Percentiles rank a stretch among this genome's conserved stretches.
Evolutionary conservation across 1,284 basidiomycete species (phyloP).

Genomic region (Ceratorhiza oryzae-sativae): DNA sequence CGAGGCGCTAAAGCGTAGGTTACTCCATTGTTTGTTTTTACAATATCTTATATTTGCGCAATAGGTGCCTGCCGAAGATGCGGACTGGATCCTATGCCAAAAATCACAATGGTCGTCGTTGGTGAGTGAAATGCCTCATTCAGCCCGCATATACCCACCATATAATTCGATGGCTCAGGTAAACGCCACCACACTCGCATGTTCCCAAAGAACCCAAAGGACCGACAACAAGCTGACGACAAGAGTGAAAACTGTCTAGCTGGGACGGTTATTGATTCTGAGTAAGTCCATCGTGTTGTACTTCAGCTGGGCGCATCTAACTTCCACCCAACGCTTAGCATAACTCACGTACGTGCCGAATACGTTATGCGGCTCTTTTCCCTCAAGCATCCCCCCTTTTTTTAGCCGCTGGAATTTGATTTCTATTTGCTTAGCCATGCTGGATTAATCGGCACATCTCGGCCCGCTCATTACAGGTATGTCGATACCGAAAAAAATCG

Average conservation of each 20-base stretch:
- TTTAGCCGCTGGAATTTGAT: constrained; percentile 72
- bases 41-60: neutral
- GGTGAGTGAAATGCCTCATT: constrained; percentile 47
- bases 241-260: constrained; percentile 75
- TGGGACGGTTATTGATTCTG: constrained; percentile 75
- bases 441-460: constrained; percentile 50
- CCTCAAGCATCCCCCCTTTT: neutral
- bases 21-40: neutral
- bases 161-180: neutral
- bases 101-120: constrained; percentile 42
- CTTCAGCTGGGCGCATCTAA: neutral
- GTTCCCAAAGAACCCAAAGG: constrained; percentile 60
- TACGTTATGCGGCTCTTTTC: neutral
- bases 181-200: constrained; percentile 74
- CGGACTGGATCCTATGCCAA: constrained; percentile 35
- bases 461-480: constrained; percentile 39
- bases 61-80: constrained; percentile 38
- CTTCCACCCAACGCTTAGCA: neutral
- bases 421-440: constrained; percentile 81
- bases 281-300: constrained; percentile 8
- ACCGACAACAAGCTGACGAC: constrained; percentile 57
- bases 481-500: neutral
- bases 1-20: constrained; percentile 30
- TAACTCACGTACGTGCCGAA: constrained; percentile 17
- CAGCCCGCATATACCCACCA: neutral